Evolutionary conservation across 306 rosid species (phyloP), one percentile per base, ranked within the genome.

Genomic region (Acacia confusa): DNA sequence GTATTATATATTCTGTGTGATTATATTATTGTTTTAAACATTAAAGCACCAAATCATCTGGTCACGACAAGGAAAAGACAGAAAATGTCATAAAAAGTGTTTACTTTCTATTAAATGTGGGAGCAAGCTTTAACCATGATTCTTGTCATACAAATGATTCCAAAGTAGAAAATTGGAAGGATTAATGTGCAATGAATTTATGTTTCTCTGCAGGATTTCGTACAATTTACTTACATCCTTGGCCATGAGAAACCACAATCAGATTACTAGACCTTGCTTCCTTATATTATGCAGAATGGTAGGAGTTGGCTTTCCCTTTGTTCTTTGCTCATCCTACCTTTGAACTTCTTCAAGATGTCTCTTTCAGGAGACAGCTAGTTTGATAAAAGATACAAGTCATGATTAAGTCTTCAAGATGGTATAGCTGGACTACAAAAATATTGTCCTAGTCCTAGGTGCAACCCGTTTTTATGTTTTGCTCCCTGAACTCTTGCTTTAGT

Each of bases 341-440:
- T 47, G 66, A 71, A 52, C 53, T 67, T 27, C 64, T 72, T 40
- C 47, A 64, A 53, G 79, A 47, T 32, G 2, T 75, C 66, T 32
- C 72, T 72, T 82, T 72, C 83, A 82, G 86, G 81, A 61, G 68
- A 87, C 70, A 76, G 38, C 4, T 28, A 70, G 84, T 43, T 57
- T 74, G 78, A 30, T 60, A 60, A 24, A 24, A 25, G 66, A 60
- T 44, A 9, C 66, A 52, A 57, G 77, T 32, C 61, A 77, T 68
- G 69, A 43, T 76, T 76, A 70, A 69, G 81, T 71, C 76, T 66
- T 84, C 78, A 44, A 75, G 82, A 9, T 19, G 63, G 50, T 64
- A 28, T 52, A 83, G 43, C 70, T 53, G 63, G 69, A 58, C 76
- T 43, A 41, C 50, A 41, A 50, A 12, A 12, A 68, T 17, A 27